A percentile compares a stretch with the other conserved stretches of the same genome.
phyloP scores from a whole-genome alignment of 192 early-diverging fungal species.

The Lobosporangium transversale region DNA sequence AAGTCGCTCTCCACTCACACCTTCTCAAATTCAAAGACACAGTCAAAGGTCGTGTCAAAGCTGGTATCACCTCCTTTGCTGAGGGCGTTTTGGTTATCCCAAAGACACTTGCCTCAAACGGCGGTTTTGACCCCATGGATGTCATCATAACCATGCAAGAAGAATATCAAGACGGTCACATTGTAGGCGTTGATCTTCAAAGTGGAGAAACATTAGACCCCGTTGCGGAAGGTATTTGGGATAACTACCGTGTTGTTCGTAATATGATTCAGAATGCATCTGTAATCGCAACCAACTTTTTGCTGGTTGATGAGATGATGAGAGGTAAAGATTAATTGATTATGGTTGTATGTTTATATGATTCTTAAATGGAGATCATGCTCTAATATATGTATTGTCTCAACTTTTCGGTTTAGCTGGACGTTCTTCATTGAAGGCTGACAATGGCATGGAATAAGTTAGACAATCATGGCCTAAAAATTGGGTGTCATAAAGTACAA shows the following conservation, averaged over 20 bases:
- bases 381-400: no score
- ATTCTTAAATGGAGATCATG: no score
- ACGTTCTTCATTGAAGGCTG: slow-evolving; percentile 46
- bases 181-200: slow-evolving; percentile 92
- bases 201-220: slow-evolving; percentile 96
- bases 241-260: slow-evolving; percentile 97
- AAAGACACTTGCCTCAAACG: slow-evolving; percentile 95
- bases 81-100: slow-evolving; percentile 97
- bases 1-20: slow-evolving; percentile 87
- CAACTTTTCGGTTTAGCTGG: slow-evolving; percentile 19
- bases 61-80: slow-evolving; percentile 97
- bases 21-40: slow-evolving; percentile 87
- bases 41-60: slow-evolving; percentile 93
- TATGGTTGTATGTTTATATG: no score
- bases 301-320: slow-evolving; percentile 99
- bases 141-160: slow-evolving; percentile 93
- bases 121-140: slow-evolving; percentile 96
- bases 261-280: slow-evolving; percentile 92
- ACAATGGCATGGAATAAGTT: slow-evolving; percentile 46
- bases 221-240: slow-evolving; percentile 92
- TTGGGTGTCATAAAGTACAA: no score
- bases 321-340: slow-evolving; percentile 63
- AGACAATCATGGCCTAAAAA: no score
- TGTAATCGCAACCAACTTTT: slow-evolving; percentile 97
- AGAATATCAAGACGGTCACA: slow-evolving; percentile 89